Base-by-base conservation (phyloP, 129 eudicot species). In the Flaveria ramosissima region DNA sequence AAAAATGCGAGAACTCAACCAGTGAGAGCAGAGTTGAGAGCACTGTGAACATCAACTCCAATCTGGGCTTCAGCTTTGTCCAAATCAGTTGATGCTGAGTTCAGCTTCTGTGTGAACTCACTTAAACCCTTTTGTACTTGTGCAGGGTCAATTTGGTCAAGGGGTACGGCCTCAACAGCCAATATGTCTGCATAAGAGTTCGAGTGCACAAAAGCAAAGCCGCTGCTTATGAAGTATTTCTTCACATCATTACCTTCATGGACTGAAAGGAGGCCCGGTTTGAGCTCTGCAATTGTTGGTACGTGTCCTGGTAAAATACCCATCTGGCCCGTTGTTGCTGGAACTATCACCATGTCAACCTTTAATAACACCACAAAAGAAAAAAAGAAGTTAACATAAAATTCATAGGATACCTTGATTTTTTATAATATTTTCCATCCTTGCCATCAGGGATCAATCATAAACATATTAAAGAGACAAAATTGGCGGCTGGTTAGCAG, bases 1-100 rank as follows among this genome's bases (percentile, higher is more conserved):
- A 41, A 71, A 70, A 65, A 36, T 5, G 7, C 5, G 41, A 36
- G 41, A 14, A 0, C 36, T 45, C 21, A 88, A 71, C 87, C 92
- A 7, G 89, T 63, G 67, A 92, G 92, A 76, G 95, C 93, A 69
- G 86, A 73, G 72, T 82, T 89, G 70, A 92, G 84, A 63, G 97
- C 95, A 84, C 89, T 87, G 75, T 89, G 87, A 65, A 89, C 92
- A 78, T 92, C 90, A 24, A 89, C 85, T 17, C 90, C 97, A 68
- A 92, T 89, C 62, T 89, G 97, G 77, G 97, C 95, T 85, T 92
- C 96, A 21, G 97, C 92, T 76, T 85, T 89, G 79, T 89, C 97
- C 81, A 84, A 72, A 71, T 91, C 97, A 14, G 92, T 88, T 19
- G 97, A 81, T 36, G 94, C 97, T 8, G 97, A 80, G 70, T 69